Base-by-base conservation (phyloP, 495 filamentous ascomycete species). In the Paragyromitra xinjiangensis region DNA sequence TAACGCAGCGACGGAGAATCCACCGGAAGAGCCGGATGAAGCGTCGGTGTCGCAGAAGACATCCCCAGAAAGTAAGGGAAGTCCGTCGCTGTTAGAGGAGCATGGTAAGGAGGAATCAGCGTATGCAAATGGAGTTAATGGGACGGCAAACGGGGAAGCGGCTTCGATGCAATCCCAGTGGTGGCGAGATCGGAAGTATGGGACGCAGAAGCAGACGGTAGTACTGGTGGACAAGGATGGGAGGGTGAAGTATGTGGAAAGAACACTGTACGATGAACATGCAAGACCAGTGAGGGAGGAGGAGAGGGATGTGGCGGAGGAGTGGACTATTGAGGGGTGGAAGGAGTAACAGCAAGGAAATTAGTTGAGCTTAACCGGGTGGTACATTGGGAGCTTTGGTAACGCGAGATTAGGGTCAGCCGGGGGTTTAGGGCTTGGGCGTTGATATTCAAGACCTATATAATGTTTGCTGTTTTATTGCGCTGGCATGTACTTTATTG, bases 131-230 rank as follows among this genome's bases (percentile, higher is more conserved):
- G 40, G 14, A 61, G 42, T 64, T 8, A 48, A 67, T 53, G 53
- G n/a, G 19, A 8, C 11, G 34, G 7, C 14, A 37, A 71, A 56
- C 22, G 64, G 12, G 5, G 29, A 51, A 8, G 24, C 24, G 14
- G 12, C 59, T 24, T 53, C 84, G 61, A 79, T 81, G 44, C 73
- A 77, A 22, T 82, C 75, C 63, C 81, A 83, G 34, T 64, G 81
- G 40, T 82, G 80, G 78, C 70, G 29, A 26, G 59, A 77, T 53
- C 69, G 67, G 11, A 71, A 68, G 14, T 98, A 99, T 84, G 95
- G 95, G n/a, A 99, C 95, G 0, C 93, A 97, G 83, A 90, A 93
- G 77, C 95, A 99, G 86, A 97, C 93, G 0, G 85, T 98, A 12
- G 85, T 98, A 29, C 86, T 98, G 19, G 91, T 97, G 34, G 89